Conservation (phyloP, 345 rosid species). For the Syzygium jambos region DNA sequence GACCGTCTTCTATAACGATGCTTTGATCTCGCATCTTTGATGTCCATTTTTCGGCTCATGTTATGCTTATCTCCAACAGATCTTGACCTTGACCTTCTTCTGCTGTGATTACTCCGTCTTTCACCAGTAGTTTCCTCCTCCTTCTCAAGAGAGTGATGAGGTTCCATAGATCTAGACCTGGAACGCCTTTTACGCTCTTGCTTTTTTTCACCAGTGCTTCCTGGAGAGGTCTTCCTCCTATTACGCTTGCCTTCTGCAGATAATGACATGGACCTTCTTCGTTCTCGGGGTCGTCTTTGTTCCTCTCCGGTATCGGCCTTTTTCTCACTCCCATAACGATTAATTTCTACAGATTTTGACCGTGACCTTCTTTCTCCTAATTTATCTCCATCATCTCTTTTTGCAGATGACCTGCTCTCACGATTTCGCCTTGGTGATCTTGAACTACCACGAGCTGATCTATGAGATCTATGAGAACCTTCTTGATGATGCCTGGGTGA, state of each 20-base stretch:
- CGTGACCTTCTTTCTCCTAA: conserved; percentile 33
- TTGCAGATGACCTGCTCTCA: conserved; percentile 44
- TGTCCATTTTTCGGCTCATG: conserved; percentile 10
- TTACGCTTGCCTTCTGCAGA: conserved; percentile 34
- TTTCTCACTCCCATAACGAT: conserved; percentile 16
- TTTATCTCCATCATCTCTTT: conserved; percentile 36
- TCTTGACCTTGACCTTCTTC: conserved; percentile 18
- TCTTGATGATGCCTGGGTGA: conserved; percentile 44
- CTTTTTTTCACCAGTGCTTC: conserved; percentile 32
- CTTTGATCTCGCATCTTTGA: conserved; percentile 29
- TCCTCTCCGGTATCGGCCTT: conserved; percentile 27
- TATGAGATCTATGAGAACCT: conserved; percentile 36
- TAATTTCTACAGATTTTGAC: conserved; percentile 47
- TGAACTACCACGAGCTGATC: conserved; percentile 50
- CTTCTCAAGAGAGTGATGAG: conserved; percentile 20
- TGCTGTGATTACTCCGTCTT: not conserved
- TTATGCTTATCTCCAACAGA: conserved; percentile 9
- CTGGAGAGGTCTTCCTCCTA: conserved; percentile 23
- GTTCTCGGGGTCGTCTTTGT: conserved; percentile 23
- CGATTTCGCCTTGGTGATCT: conserved; percentile 54
- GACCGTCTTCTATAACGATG: conserved; percentile 51
- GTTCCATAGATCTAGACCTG: conserved; percentile 45
- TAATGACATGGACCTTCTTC: conserved; percentile 47
- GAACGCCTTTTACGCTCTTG: conserved; percentile 39
- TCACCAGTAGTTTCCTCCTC: conserved; percentile 4